Evolutionary conservation across 2,329 filamentous ascomycete genomes (phyloP), one percentile per base, ranked within the genome.

Genomic region (Diaporthe eres): DNA sequence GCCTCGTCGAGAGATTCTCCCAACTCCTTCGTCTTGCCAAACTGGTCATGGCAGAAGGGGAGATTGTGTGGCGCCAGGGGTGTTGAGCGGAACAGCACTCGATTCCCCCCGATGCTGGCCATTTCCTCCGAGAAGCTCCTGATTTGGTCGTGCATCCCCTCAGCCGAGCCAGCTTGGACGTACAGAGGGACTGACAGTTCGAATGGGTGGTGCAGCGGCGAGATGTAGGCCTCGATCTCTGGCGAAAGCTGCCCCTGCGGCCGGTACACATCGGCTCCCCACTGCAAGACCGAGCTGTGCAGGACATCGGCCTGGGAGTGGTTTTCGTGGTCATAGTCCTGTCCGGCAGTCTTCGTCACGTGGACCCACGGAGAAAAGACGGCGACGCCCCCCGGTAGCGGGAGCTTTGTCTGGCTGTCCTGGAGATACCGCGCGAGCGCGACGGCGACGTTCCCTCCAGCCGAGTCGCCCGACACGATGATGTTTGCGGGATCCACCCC

Each of bases 161-260:
- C 80, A 5, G 61, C 61, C 1, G 34, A 42, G 13, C 80, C 80
- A 5, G 78, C 67, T 12, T 78, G 44, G 4, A 81, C 75, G 28
- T 78, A 80, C 2, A 81, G 55, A 4, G 80, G 79, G 6, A 76
- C 77, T n/a, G 70, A 63, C 2, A 76, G 53, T 42, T 49, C 73
- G 60, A 80, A 81, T 2, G 79, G 79, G 58, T 79, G 78, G 34
- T 79, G 61, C 28, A 80, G 49, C 2, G 80, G 80, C 12, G 79
- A 80, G 12, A 81, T 75, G 42, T 73, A 81, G 2, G 78, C 53
- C n/a, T 60, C 55, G 17, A 39, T 65, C 7, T 80, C 77, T 2
- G 57, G 25, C 25, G 74, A 58, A 15, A 77, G 15, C 12, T 74
- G 28, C 12, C 68, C 75, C 7, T 39, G 61, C 4, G 78, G 80